Conservation (phyloP, 2,329 filamentous ascomycete species). For the Alternaria sp. region DNA sequence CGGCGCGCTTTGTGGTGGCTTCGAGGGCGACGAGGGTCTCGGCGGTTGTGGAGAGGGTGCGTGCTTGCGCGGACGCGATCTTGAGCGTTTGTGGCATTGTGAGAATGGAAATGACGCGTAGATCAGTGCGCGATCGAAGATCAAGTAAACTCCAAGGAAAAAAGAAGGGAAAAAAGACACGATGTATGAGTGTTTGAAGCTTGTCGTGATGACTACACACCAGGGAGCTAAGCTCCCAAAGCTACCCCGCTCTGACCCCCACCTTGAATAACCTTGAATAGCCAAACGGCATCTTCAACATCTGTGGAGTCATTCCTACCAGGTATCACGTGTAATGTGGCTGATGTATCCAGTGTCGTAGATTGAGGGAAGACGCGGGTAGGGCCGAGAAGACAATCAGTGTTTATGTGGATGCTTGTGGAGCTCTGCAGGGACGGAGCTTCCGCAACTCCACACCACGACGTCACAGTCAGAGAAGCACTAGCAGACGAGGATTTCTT, state of each 20-base stretch:
- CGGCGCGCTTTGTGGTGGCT: conserved; percentile 70
- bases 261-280: background rate
- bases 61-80: conserved; percentile 60
- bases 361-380: background rate
- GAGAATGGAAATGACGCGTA: background rate
- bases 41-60: conserved; percentile 57
- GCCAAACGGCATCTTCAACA: background rate
- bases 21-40: conserved; percentile 74
- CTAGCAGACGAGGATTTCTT: conserved; percentile 8
- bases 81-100: conserved; percentile 57
- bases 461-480: conserved; percentile 14
- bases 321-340: background rate
- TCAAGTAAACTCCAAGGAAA: background rate
- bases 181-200: background rate
- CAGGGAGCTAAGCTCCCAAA: background rate
- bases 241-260: conserved; percentile 13
- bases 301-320: background rate
- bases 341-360: background rate
- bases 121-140: background rate
- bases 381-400: background rate
- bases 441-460: conserved; percentile 16
- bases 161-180: background rate
- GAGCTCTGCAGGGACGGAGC: background rate
- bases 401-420: conserved; percentile 4
- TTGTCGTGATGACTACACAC: background rate